Evolutionary conservation across 345 rosid genomes (phyloP), one percentile per base, ranked within the genome.

Genomic region (Nasturtium officinale): DNA sequence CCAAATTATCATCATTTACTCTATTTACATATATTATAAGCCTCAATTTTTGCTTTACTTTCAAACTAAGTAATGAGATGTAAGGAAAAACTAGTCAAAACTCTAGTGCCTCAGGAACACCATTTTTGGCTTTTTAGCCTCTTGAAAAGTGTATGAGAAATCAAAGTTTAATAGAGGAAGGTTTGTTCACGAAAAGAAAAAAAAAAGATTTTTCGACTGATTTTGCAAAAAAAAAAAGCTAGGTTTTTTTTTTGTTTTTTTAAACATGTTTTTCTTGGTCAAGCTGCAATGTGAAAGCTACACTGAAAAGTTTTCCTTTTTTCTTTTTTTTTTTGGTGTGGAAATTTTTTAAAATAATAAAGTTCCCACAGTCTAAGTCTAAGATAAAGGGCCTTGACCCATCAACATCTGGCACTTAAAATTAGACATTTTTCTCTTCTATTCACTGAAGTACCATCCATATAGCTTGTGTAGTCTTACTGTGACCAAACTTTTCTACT

Each of bases 371-470:
- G 77, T 78, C 73, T 80, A 76, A 78, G 60, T 78, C 72, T 80
- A 76, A 78, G 60, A 73, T 18, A 65, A 79, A 80, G 80, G 69
- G 15, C 83, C 78, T 77, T 82, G 96, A 87, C 83, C 87, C 83
- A 85, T 87, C 90, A 90, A 83, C 90, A 77, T 90, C 91, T 83
- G 63, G 77, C 96, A 83, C 87, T 90, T 89, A 85, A 86, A 86
- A 85, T 82, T 78, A 82, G 85, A 81, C 80, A 53, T 74, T 60
- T 76, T 70, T 18, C 43, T 72, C 16, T 40, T 56, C 51, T 42
- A 62, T 55, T 76, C 40, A 46, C 25, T 57, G 74, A 15, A 25
- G 65, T 55, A 54, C 56, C 35, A 38, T 59, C 73, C 58, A 30
- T 13, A 46, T 46, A 28, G 65, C 66, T 55, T 64, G 78, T 76